These are phyloP conservation scores for Cymbopogon citratus DNA, from an alignment of 176 grass and related monocot genomes.

Conservation along the genomic window DNA sequence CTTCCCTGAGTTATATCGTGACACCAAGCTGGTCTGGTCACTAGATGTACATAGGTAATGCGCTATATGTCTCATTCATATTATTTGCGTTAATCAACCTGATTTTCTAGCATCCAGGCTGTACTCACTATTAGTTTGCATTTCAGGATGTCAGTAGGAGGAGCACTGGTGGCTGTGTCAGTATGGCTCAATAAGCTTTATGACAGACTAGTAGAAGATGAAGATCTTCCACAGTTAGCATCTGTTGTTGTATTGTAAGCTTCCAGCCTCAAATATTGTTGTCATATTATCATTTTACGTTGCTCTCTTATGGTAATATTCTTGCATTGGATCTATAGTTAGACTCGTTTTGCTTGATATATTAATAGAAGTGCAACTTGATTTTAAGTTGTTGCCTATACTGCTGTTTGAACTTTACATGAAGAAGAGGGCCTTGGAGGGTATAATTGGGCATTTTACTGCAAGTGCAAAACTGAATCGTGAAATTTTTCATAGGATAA, in stretches of 20 bases:
- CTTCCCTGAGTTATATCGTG: conserved; percentile 72
- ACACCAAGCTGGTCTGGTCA: conserved; percentile 81
- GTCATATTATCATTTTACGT: neutral
- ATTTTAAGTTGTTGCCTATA: neutral
- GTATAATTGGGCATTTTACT: neutral
- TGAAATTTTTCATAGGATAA: neutral
- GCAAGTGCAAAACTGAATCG: neutral
- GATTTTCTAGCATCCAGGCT: conserved; percentile 1
- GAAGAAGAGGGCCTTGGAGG: neutral
- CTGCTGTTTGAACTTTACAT: neutral
- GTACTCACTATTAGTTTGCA: conserved; percentile 17
- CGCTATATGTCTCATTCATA: neutral
- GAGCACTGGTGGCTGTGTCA: conserved; percentile 69
- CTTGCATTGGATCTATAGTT: neutral
- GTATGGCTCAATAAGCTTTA: conserved; percentile 86
- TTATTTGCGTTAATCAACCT: neutral
- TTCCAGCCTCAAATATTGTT: neutral
- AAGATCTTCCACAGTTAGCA: conserved; percentile 74
- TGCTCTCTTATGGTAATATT: conserved; percentile 13
- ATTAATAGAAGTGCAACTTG: neutral
- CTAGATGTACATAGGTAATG: conserved; percentile 88
- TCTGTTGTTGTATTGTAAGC: conserved; percentile 85
- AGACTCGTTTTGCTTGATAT: neutral
- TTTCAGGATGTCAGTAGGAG: conserved; percentile 91
- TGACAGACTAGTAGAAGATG: conserved; percentile 49